Percentiles rank a stretch among this genome's conserved stretches.
phyloP scores from a whole-genome alignment of 345 rosid species.

The Eucalyptus regnans region DNA sequence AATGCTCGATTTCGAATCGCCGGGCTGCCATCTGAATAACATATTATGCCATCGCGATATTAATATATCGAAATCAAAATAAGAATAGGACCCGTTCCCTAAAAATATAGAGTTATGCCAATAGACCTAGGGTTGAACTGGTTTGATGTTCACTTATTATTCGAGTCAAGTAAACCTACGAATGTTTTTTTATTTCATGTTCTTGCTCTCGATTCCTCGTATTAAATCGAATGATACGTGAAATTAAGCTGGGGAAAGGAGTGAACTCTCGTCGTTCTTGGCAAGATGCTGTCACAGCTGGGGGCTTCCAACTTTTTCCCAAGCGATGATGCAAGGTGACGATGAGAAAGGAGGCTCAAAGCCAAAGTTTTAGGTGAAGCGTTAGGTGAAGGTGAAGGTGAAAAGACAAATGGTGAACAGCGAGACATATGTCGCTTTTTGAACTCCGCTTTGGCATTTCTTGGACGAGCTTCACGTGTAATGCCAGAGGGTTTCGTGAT shows the following conservation, averaged over 20 bases:
- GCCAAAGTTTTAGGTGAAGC: slow-evolving; percentile 6
- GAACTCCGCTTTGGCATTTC: slow-evolving; percentile 2
- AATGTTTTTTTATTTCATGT: not conserved
- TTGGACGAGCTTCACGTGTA: slow-evolving; percentile 5
- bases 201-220: not conserved
- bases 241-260: not conserved
- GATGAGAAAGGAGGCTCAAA: not conserved
- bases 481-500: not conserved
- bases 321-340: not conserved
- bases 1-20: not conserved
- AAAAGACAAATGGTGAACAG: not conserved
- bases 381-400: slow-evolving; percentile 24
- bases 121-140: not conserved
- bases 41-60: not conserved
- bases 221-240: not conserved
- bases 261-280: not conserved
- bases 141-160: not conserved
- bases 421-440: slow-evolving; percentile 13
- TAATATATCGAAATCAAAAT: not conserved
- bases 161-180: not conserved
- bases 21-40: not conserved
- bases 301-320: not conserved
- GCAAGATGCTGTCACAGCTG: not conserved
- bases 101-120: not conserved
- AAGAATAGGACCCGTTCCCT: not conserved